These are phyloP conservation scores for Geotrichum citri-aurantii DNA, from an alignment of 1,139 yeast genomes.

Conservation along the genomic window DNA sequence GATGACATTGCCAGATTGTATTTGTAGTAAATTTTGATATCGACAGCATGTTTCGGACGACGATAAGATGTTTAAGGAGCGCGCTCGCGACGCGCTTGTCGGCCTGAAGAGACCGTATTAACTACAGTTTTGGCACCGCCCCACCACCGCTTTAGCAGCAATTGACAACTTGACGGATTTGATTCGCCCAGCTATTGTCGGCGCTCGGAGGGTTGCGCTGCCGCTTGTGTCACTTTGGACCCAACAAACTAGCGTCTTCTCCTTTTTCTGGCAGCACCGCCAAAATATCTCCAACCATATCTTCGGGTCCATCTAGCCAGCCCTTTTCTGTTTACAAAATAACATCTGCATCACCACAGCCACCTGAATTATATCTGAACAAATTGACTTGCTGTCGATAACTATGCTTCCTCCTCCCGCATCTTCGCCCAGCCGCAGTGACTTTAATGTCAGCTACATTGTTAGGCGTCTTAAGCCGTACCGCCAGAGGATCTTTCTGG, in stretches of 20 bases:
- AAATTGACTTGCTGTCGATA: not conserved
- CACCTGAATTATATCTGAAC: not conserved
- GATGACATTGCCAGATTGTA: too few species aligned
- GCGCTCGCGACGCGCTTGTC: not conserved
- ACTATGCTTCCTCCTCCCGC: conserved; percentile 14
- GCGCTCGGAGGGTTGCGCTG: not conserved
- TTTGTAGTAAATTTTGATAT: too few species aligned
- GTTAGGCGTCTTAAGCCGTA: conserved; percentile 2
- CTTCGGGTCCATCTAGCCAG: not conserved
- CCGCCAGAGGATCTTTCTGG: conserved; percentile 8
- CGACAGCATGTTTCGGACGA: too few species aligned
- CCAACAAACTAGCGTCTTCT: not conserved
- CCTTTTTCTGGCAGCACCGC: not conserved
- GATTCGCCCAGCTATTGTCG: not conserved
- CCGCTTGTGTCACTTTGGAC: not conserved
- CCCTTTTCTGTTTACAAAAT: not conserved
- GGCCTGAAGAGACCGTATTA: not conserved
- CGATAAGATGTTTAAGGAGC: too few species aligned
- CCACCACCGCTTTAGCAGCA: not conserved
- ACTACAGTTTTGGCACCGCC: not conserved
- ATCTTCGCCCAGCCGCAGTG: conserved; percentile 12
- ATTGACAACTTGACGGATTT: not conserved
- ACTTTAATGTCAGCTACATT: conserved; percentile 2
- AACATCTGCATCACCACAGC: not conserved
- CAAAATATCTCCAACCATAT: not conserved